phyloP scores from a whole-genome alignment of 306 rosid genomes.

The Glycyrrhiza uralensis region DNA sequence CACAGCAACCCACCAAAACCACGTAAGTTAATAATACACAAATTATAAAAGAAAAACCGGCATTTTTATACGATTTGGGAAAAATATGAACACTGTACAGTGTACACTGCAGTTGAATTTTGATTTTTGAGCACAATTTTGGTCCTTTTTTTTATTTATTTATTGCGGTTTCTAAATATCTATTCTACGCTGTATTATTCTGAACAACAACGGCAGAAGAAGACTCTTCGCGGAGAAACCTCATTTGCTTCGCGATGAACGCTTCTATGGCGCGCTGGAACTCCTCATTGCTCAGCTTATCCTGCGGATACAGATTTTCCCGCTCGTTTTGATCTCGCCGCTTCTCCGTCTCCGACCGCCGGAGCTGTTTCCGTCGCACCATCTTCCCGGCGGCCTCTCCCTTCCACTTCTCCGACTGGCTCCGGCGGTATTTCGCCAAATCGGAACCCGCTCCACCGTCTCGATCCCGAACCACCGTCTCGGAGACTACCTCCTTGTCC shows the following conservation, averaged over 20 bases:
- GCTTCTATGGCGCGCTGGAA: constrained; percentile 70
- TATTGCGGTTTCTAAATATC: background rate
- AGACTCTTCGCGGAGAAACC: constrained; percentile 64
- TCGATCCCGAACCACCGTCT: background rate
- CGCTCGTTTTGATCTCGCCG: background rate
- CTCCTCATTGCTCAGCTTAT: constrained; percentile 72
- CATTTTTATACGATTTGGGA: background rate
- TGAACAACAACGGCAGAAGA: constrained; percentile 47
- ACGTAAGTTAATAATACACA: no score
- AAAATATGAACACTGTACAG: constrained; percentile 20
- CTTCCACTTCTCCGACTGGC: constrained; percentile 51
- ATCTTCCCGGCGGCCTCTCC: constrained; percentile 12
- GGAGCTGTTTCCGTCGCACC: constrained; percentile 22
- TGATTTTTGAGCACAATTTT: background rate
- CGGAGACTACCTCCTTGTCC: constrained; percentile 64
- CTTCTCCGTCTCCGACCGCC: constrained; percentile 65
- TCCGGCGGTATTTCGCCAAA: constrained; percentile 35
- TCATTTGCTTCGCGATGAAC: constrained; percentile 75
- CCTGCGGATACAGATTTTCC: constrained; percentile 34
- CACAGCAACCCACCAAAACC: no score
- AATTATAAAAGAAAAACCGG: background rate
- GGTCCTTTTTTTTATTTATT: no score
- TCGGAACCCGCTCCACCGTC: constrained; percentile 8
- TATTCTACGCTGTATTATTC: constrained; percentile 13
- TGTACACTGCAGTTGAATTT: constrained; percentile 22